A percentile compares a stretch with the other conserved stretches of the same genome.
These are phyloP conservation scores for Jimgerdemannia flammicorona DNA, from an alignment of 192 early-diverging fungal genomes.

Conservation along the genomic window DNA sequence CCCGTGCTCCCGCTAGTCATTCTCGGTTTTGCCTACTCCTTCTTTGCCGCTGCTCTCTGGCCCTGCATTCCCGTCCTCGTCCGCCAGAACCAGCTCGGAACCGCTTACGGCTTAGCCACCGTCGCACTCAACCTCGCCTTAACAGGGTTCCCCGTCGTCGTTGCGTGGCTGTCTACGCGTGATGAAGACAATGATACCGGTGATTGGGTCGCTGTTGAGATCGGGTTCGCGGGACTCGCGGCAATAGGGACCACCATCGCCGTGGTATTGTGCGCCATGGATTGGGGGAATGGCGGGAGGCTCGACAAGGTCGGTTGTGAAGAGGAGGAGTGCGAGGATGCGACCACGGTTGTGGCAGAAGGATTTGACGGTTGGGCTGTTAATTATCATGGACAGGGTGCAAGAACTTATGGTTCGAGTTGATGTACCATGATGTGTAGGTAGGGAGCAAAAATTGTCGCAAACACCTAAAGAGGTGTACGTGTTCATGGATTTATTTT, in stretches of 20 bases:
- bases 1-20: slow-evolving; percentile 46
- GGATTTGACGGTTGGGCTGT: too few relatives aligned
- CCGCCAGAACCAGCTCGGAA: slow-evolving; percentile 56
- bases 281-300: background rate
- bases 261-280: background rate
- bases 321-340: too few relatives aligned
- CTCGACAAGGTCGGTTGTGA: background rate
- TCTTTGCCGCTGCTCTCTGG: slow-evolving; percentile 61
- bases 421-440: background rate
- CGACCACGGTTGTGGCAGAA: too few relatives aligned
- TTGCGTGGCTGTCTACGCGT: slow-evolving; percentile 26
- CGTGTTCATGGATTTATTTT: too few relatives aligned
- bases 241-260: slow-evolving; percentile 4
- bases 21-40: slow-evolving; percentile 51
- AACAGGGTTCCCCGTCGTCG: slow-evolving; percentile 52
- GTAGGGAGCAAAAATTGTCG: too few relatives aligned
- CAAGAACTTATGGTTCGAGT: background rate
- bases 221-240: slow-evolving; percentile 21
- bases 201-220: slow-evolving; percentile 24
- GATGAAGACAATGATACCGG: slow-evolving; percentile 23
- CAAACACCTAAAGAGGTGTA: too few relatives aligned
- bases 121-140: slow-evolving; percentile 58
- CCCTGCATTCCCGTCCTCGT: slow-evolving; percentile 65
- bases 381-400: too few relatives aligned
- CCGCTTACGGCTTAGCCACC: slow-evolving; percentile 59